Conservation (phyloP, 306 rosid species). For the Quercus berberidifolia region DNA sequence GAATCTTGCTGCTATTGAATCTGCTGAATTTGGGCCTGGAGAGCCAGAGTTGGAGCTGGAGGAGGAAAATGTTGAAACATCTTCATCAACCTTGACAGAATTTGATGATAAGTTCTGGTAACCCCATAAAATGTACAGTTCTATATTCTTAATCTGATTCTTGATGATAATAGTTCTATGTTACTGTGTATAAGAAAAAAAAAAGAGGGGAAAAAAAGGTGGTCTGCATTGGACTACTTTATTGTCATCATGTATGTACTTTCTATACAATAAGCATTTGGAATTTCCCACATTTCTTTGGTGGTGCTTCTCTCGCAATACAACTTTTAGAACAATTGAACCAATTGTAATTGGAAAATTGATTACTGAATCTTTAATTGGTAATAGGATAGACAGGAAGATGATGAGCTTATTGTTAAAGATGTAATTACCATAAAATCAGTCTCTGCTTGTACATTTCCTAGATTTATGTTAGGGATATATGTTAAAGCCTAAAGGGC, state of each 20-base stretch:
- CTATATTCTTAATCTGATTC: constrained; percentile 55
- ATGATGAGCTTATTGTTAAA: neutral
- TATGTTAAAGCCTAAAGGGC: neutral
- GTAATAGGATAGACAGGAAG: neutral
- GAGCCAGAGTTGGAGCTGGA: constrained; percentile 83
- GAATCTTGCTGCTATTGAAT: constrained; percentile 74
- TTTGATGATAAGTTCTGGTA: constrained; percentile 79
- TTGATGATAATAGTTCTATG: constrained; percentile 56
- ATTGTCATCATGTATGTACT: constrained; percentile 43
- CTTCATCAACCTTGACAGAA: constrained; percentile 37
- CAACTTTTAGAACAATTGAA: neutral
- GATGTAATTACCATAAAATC: neutral
- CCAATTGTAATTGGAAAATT: neutral
- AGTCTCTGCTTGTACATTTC: neutral
- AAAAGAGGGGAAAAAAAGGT: constrained; percentile 29
- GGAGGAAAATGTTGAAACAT: constrained; percentile 43
- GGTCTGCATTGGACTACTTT: constrained; percentile 54
- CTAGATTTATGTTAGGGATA: neutral
- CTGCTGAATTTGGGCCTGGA: constrained; percentile 59
- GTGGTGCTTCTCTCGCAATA: neutral
- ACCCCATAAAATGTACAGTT: constrained; percentile 59
- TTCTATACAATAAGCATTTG: constrained; percentile 26
- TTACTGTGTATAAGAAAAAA: constrained; percentile 55
- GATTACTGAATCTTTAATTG: neutral
- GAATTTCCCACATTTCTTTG: constrained; percentile 16